Base-by-base conservation (phyloP, 495 filamentous ascomycete species). In the Amphirosellinia nigrospora region DNA sequence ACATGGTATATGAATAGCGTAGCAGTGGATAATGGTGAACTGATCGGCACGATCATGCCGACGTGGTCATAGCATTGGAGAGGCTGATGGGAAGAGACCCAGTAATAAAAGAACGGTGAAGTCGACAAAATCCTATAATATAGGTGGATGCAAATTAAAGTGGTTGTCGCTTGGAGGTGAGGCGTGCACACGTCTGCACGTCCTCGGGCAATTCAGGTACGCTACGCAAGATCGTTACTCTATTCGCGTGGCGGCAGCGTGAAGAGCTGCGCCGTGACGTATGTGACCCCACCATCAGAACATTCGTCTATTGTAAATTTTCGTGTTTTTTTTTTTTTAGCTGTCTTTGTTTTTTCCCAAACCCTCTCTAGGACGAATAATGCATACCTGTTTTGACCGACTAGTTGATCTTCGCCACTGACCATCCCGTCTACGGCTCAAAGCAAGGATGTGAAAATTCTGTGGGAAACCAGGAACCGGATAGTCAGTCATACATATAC, bases 131-230 rank as follows among this genome's bases (percentile, higher is more conserved):
- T 21, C 32, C n/a, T 4, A 36, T 58, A 21, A n/a, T 36, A 32
- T 6, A 58, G 30, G 28, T 34, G 4, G 53, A n/a, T 21, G 30
- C 53, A 16, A 36, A 58, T 38, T 36, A 19, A 58, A 8, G 32
- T 28, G 16, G 23, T 10, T 58, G 28, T 32, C 11, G 50, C 28
- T 34, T 53, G 19, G 34, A 61, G 58, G 36, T 41, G 58, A 41
- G 28, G 34, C 36, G 3, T 21, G 21, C 26, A 1, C 41, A 46
- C n/a, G n/a, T n/a, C n/a, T n/a, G n/a, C n/a, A n/a, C n/a, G n/a
- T n/a, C n/a, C n/a, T 65, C 32, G 63, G 63, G n/a, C 46, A 53
- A 65, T 53, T 53, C 63, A 65, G 63, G 63, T 10, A 53, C 46
- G 28, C 34, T 5, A 30, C 41, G 46, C 46, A 21, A 52, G 28